Evolutionary conservation across 148 eudicot species (phyloP), one percentile per base, ranked within the genome.

Genomic region (Agrostemma githago): DNA sequence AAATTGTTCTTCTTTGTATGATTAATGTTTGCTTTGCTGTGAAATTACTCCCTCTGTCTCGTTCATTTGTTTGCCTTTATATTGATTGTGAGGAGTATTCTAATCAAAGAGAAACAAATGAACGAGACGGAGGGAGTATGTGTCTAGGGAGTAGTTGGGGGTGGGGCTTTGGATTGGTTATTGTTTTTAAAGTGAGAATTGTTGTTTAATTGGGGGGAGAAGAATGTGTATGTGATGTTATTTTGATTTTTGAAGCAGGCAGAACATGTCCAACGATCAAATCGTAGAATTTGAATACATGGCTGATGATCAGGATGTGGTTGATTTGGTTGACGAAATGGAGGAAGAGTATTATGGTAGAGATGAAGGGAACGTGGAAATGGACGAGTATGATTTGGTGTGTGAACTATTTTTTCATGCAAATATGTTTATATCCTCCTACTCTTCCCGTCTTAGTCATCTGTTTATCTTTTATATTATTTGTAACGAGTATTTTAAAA

Each of bases 331-430:
- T 59, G 88, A 82, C 62, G 85, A 82, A 68, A 74, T 74, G 57
- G 91, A 84, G 16, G 86, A 75, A 37, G 92, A 85, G 65, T 75
- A 75, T 54, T 70, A 85, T 68, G 79, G 62, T 51, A 73, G 77
- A 77, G 89, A 83, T 86, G 70, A 65, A 70, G 40, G 80, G 17
- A 66, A 67, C 20, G 17, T 67, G 56, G 71, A 70, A 67, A 76
- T 82, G 73, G 93, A 92, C 68, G 93, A 90, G 68, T 90, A 86
- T 80, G 93, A 90, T 70, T 71, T 82, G 86, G 98, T 92, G 44
- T 71, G 89, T 82, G 60, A 67, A 19, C 38, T 20, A 7, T 67
- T 54, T 16, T 19, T 17, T 67, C 56, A 16, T 43, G 53, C 34
- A 17, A 10, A 7, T n/a, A 3, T 15, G 16, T 51, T 46, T 10